Conservation (phyloP, 2,329 filamentous ascomycete genomes). For the Dothistroma pini region DNA sequence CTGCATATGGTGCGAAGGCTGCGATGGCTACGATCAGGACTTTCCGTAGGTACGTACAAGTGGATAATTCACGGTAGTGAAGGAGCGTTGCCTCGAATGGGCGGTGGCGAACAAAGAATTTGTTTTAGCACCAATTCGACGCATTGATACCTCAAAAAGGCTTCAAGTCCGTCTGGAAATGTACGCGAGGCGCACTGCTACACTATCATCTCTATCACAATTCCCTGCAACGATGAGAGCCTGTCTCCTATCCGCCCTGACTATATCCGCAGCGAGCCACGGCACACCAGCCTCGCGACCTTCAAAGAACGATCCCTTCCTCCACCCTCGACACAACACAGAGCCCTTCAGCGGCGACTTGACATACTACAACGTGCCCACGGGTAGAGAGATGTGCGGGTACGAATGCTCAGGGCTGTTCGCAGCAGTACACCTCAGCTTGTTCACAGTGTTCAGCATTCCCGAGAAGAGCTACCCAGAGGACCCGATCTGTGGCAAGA, state of each 20-base stretch:
- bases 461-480: conserved; percentile 4
- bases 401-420: background rate
- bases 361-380: background rate
- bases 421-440: background rate
- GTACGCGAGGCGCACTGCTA: background rate
- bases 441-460: background rate
- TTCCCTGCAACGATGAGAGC: background rate
- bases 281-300: background rate
- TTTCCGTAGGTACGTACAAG: background rate
- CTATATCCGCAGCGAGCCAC: background rate
- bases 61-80: background rate
- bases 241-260: background rate
- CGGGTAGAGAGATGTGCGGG: background rate
- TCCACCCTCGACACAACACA: background rate
- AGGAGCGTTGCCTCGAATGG: background rate
- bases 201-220: background rate
- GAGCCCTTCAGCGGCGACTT: background rate
- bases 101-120: background rate
- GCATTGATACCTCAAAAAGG: background rate
- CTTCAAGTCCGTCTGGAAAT: background rate
- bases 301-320: background rate
- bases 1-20: background rate
- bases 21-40: background rate
- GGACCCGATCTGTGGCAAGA: background rate
- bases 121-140: background rate